Evolutionary conservation across 2,329 filamentous ascomycete species (phyloP), one percentile per base, ranked within the genome.

Genomic region (Ophiognomonia clavigignenti-juglandacearum): DNA sequence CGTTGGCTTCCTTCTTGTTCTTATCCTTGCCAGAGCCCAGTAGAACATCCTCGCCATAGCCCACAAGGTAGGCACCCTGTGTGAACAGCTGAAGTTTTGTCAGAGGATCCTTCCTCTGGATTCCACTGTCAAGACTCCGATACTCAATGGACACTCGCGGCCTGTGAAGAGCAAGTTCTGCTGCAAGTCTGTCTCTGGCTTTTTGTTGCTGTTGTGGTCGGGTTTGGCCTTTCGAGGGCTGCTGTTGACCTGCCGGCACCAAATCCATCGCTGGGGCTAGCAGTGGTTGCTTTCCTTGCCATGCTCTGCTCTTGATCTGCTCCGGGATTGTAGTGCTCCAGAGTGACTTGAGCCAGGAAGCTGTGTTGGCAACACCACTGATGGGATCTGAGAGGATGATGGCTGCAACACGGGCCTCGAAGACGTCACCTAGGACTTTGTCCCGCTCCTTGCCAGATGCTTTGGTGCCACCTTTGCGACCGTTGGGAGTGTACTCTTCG

Each of bases 371-470:
- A 39, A 85, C 76, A 1, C 91, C 90, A 39, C 79, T 62, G 3
- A 69, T 64, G 0, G 80, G 73, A 56, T 89, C 78, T 1, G 84
- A 82, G 2, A 88, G 68, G 27, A 95, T 77, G 6, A 91, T 67
- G 3, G 86, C 91, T 8, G 86, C 91, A 14, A 95, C 80, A 57
- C 95, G 96, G 0, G 92, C 86, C 63, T 97, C 92, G 57, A 96
- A 95, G 16, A 96, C 76, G 61, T 97, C 92, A 8, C 85, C 91
- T 47, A 86, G 74, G 9, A 89, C 81, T 64, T 96, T 96, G 13
- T 71, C 76, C 50, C 78, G 73, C 35, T 75, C 77, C 61, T 76
- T 83, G 60, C 59, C 65, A 47, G 59, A 75, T 43, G 58, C 65
- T 39, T 53, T 59, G 20, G 67, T 68, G 52, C 74, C 72, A 2